These are phyloP conservation scores for Royoungia palumana DNA, from an alignment of 768 basidiomycete genomes.

Conservation along the genomic window DNA sequence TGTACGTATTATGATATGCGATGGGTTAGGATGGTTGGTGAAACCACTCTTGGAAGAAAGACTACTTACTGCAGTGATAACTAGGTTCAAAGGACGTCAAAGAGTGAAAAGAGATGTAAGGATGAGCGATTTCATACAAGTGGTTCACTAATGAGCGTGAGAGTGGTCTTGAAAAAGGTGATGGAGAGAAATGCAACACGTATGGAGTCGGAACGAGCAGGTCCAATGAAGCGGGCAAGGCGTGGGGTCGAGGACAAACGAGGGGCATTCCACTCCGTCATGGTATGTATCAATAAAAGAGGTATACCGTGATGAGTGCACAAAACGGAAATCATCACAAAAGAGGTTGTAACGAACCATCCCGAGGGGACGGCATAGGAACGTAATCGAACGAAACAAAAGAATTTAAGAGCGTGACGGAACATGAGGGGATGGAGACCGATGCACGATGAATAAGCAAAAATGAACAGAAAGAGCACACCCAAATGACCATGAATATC, in stretches of 20 bases:
- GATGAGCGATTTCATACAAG: slow-evolving; percentile 23
- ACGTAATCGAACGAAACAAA: neutral
- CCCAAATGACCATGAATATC: slow-evolving; percentile 15
- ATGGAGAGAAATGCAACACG: slow-evolving; percentile 5
- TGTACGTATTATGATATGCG: slow-evolving; percentile 12
- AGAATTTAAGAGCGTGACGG: neutral
- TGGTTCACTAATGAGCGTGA: slow-evolving; percentile 24
- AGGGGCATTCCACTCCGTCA: slow-evolving; percentile 19
- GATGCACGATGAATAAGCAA: slow-evolving; percentile 22
- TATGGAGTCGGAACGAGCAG: slow-evolving; percentile 10
- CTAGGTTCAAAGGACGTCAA: slow-evolving; percentile 12
- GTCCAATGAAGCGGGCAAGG: slow-evolving; percentile 14
- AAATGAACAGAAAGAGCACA: slow-evolving; percentile 23
- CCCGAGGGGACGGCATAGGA: slow-evolving; percentile 7
- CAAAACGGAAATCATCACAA: slow-evolving; percentile 13
- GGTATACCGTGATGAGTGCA: slow-evolving; percentile 23
- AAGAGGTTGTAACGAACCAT: neutral
- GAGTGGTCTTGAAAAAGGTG: slow-evolving; percentile 2
- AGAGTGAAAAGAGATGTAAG: neutral
- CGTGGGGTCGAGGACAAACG: slow-evolving; percentile 15
- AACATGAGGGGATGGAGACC: slow-evolving; percentile 8
- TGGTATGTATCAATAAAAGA: slow-evolving; percentile 18
- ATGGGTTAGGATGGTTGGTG: slow-evolving; percentile 1
- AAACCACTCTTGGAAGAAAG: slow-evolving; percentile 10
- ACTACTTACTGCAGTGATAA: slow-evolving; percentile 21